Conservation (phyloP, 2,329 filamentous ascomycete species). For the Neofusicoccum sp. region DNA sequence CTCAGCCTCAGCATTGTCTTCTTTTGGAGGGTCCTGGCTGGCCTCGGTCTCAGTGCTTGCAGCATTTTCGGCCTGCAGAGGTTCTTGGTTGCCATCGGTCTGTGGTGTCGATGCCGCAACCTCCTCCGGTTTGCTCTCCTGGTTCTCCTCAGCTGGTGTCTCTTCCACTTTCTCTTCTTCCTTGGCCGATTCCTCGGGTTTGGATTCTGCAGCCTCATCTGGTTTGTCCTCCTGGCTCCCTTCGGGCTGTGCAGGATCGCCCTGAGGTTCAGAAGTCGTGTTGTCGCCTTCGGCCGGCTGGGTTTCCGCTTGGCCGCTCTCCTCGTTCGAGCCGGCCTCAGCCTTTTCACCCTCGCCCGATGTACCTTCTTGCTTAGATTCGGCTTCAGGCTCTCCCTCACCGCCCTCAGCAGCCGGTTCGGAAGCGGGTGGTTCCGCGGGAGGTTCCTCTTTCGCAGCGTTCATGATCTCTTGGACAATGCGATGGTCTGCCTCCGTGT, state of each 20-base stretch:
- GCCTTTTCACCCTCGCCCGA: too few relatives aligned
- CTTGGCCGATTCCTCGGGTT: background rate
- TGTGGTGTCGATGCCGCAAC: too few relatives aligned
- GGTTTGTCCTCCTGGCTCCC: background rate
- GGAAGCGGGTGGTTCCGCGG: background rate
- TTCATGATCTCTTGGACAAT: background rate
- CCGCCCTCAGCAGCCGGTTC: background rate
- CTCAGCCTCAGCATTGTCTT: background rate
- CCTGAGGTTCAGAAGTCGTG: background rate
- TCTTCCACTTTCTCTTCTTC: too few relatives aligned
- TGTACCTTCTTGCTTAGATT: too few relatives aligned
- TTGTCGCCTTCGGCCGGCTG: background rate
- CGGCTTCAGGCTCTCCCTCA: background rate
- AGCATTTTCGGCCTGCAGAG: background rate
- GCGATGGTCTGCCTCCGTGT: background rate
- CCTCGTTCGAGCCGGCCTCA: too few relatives aligned
- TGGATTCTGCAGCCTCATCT: background rate
- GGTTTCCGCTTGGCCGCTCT: too few relatives aligned
- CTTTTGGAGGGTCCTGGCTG: background rate
- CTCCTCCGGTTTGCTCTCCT: too few relatives aligned
- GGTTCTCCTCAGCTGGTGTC: too few relatives aligned
- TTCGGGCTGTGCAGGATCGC: background rate
- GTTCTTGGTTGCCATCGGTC: background rate
- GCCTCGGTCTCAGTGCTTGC: background rate
- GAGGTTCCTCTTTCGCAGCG: background rate